Evolutionary conservation across 805 yeast genomes (phyloP), one percentile per base, ranked within the genome.

Genomic region (Priceomyces castillae): DNA sequence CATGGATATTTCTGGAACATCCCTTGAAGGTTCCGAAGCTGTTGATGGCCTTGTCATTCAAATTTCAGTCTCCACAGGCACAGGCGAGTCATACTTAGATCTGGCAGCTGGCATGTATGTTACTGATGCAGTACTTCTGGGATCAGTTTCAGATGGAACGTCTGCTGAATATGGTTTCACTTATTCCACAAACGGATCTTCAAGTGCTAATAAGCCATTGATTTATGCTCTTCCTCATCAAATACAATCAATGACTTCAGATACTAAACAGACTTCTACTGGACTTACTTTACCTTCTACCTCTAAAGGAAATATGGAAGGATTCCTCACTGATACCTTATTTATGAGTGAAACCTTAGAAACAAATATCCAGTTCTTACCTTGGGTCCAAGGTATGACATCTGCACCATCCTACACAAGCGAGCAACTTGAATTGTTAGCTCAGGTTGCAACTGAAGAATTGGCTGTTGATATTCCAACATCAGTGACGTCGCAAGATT

Each of bases 31-130:
- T 12, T 61, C 70, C 26, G 56, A 62, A 37, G 58, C 74, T 2
- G 71, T 72, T 26, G 65, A 71, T 49, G 81, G 80, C 10, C 73
- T 77, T 28, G 65, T 69, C 30, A 46, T 69, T 31, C 75, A 69
- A 54, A 49, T 53, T 43, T 71, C 73, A 19, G 69, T 71, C 20
- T 17, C 42, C 5, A 50, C 53, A 19, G 39, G 59, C 37, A 48
- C 52, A 7, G 57, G 61, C 25, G 78, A 74, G 18, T 58, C 65
- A 6, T 64, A 59, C 48, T 81, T 82, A 56, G 90, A 84, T 58
- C 51, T 65, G 34, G 80, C 85, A 16, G 90, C 94, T 33, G 95
- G 95, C 33, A 66, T 73, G 50, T 86, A 82, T 56, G 79, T 77
- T 2, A 72, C 74, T 2, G 71, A 69, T 26, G 82, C 81, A 15